Evolutionary conservation across 805 yeast genomes (phyloP).

Genomic region (Yarrowia sp.): DNA sequence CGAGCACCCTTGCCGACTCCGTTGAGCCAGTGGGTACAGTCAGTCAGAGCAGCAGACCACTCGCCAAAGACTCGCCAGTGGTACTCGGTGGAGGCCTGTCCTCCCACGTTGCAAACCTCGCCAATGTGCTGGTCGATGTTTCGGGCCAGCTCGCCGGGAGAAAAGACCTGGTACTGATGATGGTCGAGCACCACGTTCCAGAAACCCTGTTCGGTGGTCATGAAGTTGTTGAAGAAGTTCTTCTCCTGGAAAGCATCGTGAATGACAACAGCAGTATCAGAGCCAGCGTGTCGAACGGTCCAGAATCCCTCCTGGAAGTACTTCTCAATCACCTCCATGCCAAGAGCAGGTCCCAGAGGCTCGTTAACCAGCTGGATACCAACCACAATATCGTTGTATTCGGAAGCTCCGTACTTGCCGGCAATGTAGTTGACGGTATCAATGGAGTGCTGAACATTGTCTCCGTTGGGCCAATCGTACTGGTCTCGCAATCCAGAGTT

Average conservation of each 20-base stretch:
- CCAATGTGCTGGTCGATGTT: conserved; percentile 59
- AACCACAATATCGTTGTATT: conserved; percentile 66
- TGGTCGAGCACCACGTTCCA: conserved; percentile 80
- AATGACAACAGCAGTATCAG: conserved; percentile 57
- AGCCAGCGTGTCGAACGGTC: conserved; percentile 51
- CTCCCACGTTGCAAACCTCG: conserved; percentile 52
- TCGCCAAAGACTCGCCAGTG: conserved; percentile 84
- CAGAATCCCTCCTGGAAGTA: conserved; percentile 64
- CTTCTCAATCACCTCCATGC: conserved; percentile 53
- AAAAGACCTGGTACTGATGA: conserved; percentile 87
- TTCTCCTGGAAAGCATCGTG: conserved; percentile 77
- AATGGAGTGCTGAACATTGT: conserved; percentile 52
- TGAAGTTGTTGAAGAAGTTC: conserved; percentile 60
- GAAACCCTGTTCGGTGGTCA: conserved; percentile 40
- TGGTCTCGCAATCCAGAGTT: conserved; percentile 81
- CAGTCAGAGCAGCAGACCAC: conserved; percentile 90
- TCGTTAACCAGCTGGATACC: conserved; percentile 87
- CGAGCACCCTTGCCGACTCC: conserved; percentile 84
- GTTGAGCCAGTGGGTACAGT: conserved; percentile 84
- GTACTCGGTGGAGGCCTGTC: conserved; percentile 46
- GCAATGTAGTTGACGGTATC: conserved; percentile 54
- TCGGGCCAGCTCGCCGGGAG: conserved; percentile 56
- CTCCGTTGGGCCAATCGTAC: conserved; percentile 49
- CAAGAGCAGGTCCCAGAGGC: conserved; percentile 73
- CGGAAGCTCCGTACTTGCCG: conserved; percentile 58